Conservation (phyloP, 2,329 filamentous ascomycete genomes). For the Aspergillus aculeatus region DNA sequence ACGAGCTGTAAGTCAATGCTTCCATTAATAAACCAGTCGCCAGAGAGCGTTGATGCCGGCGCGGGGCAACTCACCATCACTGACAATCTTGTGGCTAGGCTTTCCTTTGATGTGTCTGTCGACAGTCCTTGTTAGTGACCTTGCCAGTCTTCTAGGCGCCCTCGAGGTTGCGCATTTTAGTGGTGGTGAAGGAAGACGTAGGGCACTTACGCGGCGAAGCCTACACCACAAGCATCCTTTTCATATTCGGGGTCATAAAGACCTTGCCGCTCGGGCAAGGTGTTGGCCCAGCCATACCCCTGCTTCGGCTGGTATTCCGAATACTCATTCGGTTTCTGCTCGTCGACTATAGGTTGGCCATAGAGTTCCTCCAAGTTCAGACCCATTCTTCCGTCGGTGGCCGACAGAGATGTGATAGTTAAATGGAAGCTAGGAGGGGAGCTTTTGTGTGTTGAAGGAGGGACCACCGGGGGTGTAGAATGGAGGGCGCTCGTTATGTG, state of each 20-base stretch:
- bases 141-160: neutral
- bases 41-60: neutral
- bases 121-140: conserved; percentile 13
- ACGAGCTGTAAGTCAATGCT: conserved; percentile 58
- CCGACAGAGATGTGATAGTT: conserved; percentile 40
- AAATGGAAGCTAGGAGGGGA: conserved; percentile 15
- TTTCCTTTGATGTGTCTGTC: conserved; percentile 92
- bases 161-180: neutral
- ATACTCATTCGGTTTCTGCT: conserved; percentile 46
- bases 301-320: conserved; percentile 56
- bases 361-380: conserved; percentile 49
- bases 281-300: conserved; percentile 90
- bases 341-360: conserved; percentile 47
- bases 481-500: conserved; percentile 11
- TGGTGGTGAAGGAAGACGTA: neutral
- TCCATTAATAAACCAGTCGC: conserved; percentile 31
- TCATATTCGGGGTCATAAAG: conserved; percentile 94
- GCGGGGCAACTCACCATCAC: conserved; percentile 71
- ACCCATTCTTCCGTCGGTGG: conserved; percentile 51
- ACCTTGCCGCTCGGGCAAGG: conserved; percentile 96
- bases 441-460: conserved; percentile 3
- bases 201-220: conserved; percentile 83
- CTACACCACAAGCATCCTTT: conserved; percentile 99
- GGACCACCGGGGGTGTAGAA: conserved; percentile 18
- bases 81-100: conserved; percentile 96